Conservation (phyloP, 2,329 filamentous ascomycete genomes). For the Aspergillus alliaceus region DNA sequence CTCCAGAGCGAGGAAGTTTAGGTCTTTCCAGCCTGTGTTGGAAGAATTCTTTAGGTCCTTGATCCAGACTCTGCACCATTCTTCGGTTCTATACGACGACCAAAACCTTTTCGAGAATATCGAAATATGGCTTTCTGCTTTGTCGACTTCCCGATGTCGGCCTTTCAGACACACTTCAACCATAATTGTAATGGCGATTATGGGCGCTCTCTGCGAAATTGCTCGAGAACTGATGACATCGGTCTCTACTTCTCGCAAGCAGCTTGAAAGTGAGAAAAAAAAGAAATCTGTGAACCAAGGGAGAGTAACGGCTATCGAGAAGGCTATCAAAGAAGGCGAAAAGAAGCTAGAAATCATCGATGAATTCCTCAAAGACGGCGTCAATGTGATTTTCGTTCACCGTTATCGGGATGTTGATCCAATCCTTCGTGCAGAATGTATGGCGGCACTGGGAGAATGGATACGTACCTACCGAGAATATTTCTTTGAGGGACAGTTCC, state of each 20-base stretch:
- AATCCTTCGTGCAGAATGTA: constrained; percentile 83
- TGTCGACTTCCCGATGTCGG: constrained; percentile 84
- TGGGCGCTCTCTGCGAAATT: constrained; percentile 72
- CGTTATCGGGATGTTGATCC: constrained; percentile 93
- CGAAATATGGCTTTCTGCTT: constrained; percentile 81
- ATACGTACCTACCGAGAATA: constrained; percentile 79
- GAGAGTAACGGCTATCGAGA: constrained; percentile 71
- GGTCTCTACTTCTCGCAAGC: constrained; percentile 73
- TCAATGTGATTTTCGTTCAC: constrained; percentile 91
- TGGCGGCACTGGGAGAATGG: constrained; percentile 84
- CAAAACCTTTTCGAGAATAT: constrained; percentile 80
- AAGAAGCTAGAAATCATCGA: constrained; percentile 69
- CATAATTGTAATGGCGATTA: constrained; percentile 76
- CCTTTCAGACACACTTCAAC: constrained; percentile 95
- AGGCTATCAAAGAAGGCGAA: constrained; percentile 69
- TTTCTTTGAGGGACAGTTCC: constrained; percentile 86
- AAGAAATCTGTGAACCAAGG: constrained; percentile 73
- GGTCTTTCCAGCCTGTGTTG: constrained; percentile 75
- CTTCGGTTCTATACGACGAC: constrained; percentile 78
- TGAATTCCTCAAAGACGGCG: constrained; percentile 76
- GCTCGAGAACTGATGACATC: constrained; percentile 69
- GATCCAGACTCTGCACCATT: constrained; percentile 75
- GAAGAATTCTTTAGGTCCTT: constrained; percentile 77
- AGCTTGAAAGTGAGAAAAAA: constrained; percentile 75
- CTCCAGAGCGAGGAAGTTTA: constrained; percentile 72